Evolutionary conservation across 192 early-diverging fungal species (phyloP).

Genomic region (Geosiphon pyriformis): DNA sequence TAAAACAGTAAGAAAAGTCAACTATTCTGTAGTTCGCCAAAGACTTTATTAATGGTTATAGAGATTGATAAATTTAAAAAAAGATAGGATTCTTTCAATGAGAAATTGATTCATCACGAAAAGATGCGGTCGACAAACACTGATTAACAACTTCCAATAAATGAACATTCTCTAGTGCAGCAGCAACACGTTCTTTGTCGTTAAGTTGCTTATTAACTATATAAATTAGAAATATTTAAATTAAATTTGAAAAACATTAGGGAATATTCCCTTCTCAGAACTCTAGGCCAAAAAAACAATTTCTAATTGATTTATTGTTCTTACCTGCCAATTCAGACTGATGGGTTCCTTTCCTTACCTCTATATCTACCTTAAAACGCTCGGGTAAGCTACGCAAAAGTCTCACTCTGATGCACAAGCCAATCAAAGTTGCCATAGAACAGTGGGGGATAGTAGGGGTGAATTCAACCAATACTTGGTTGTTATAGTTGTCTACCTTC

Average conservation of each 20-base stretch:
- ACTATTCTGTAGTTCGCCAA: too few relatives aligned
- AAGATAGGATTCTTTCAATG: too few relatives aligned
- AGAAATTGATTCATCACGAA: conserved; percentile 12
- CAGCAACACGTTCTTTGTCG: conserved; percentile 98
- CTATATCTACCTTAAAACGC: conserved; percentile 92
- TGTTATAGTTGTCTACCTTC: conserved; percentile 62
- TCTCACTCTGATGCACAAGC: conserved; percentile 91
- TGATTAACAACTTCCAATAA: conserved; percentile 94
- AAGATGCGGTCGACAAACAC: conserved; percentile 60
- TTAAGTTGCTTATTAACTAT: conserved; percentile 96
- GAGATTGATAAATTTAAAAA: too few relatives aligned
- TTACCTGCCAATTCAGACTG: conserved; percentile 76
- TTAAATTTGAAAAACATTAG: background rate
- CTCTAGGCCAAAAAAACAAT: too few relatives aligned
- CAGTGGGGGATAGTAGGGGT: conserved; percentile 99
- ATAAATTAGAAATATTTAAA: conserved; percentile 10
- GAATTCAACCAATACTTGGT: conserved; percentile 75
- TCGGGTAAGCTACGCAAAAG: conserved; percentile 81
- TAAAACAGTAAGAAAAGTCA: too few relatives aligned
- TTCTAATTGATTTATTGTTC: background rate
- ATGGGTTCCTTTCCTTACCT: conserved; percentile 88
- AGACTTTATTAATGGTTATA: too few relatives aligned
- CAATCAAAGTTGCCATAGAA: conserved; percentile 98
- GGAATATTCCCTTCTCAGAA: background rate
- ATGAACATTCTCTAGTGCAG: conserved; percentile 92